Evolutionary conservation across 2,329 filamentous ascomycete species (phyloP), one percentile per base, ranked within the genome.

Genomic region (Phyllosticta paracitricarpa): DNA sequence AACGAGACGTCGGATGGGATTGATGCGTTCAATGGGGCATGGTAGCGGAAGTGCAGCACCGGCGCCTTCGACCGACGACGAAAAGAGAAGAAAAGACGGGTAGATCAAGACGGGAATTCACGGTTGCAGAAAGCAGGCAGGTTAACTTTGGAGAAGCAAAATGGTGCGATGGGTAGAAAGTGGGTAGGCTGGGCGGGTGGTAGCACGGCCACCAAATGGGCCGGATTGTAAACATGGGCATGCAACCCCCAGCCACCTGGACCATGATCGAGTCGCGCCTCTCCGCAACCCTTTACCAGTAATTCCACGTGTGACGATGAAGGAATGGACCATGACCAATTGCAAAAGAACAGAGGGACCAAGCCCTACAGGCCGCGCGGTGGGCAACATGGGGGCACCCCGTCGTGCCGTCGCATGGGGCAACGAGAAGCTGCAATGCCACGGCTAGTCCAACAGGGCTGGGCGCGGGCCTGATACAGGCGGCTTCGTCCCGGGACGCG

Each of bases 221-320:
- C 58, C 58, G 58, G 40, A 48, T 54, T 56, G 58, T 61, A 61
- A 61, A 61, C 58, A 61, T 48, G 51, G n/a, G 58, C 40, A 56
- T 33, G 53, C 58, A 61, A 54, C 58, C 54, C 26, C 54, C 33
- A 54, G 40, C 40, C 40, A 48, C 40, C 40, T 25, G 26, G 51
- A 12, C 22, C 51, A 25, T 4, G 51, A 24, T 25, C 9, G 51
- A 24, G 51, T 24, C 33, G 33, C 24, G 14, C 26, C 24, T 33
- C 35, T 56, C 53, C 35, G 33, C 33, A 52, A 51, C 24, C 40
- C 53, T 61, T 54, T n/a, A n/a, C 14, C 40, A 48, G 40, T 52
- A 19, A 54, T 56, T 51, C 35, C 58, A 61, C 58, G 58, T 61
- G 58, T 54, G 35, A 48, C 26, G 25, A 19, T 30, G 33, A 22